These are phyloP conservation scores for Trichoderma virens DNA, from an alignment of 495 filamentous ascomycete genomes.

Conservation along the genomic window DNA sequence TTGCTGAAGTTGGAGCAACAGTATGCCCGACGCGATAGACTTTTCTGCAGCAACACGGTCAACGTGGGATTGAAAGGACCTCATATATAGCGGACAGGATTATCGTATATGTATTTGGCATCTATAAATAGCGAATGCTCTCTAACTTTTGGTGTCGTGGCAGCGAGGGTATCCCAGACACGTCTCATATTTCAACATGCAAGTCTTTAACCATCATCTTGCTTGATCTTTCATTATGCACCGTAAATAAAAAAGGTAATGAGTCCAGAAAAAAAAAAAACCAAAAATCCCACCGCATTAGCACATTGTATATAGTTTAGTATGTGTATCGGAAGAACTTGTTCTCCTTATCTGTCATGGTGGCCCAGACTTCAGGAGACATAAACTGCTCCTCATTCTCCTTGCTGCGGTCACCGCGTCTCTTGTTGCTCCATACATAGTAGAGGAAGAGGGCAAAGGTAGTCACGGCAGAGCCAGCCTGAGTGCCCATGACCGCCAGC, in stretches of 20 bases:
- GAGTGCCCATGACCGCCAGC: slow-evolving; percentile 43
- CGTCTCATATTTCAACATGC: background rate
- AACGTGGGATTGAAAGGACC: background rate
- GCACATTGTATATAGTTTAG: slow-evolving; percentile 9
- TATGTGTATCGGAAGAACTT: slow-evolving; percentile 31
- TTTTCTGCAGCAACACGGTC: too few relatives aligned
- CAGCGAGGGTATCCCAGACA: background rate
- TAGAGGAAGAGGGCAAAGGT: slow-evolving; percentile 27
- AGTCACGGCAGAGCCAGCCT: slow-evolving; percentile 25
- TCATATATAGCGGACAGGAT: background rate
- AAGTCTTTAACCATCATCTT: background rate
- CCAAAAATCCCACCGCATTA: background rate
- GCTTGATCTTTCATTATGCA: background rate
- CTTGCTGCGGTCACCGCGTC: slow-evolving; percentile 16
- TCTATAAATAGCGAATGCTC: background rate
- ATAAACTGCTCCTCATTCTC: slow-evolving; percentile 24
- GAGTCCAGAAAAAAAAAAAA: background rate
- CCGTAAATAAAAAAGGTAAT: background rate
- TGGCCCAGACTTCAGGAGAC: slow-evolving; percentile 26
- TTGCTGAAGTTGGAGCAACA: too few relatives aligned
- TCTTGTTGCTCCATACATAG: slow-evolving; percentile 32
- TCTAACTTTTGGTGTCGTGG: background rate
- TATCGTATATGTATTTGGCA: background rate
- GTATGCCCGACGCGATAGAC: too few relatives aligned
- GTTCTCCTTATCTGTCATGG: slow-evolving; percentile 33